Evolutionary conservation across 768 basidiomycete genomes (phyloP), one percentile per base, ranked within the genome.

Genomic region (Phaffia tasmanica): DNA sequence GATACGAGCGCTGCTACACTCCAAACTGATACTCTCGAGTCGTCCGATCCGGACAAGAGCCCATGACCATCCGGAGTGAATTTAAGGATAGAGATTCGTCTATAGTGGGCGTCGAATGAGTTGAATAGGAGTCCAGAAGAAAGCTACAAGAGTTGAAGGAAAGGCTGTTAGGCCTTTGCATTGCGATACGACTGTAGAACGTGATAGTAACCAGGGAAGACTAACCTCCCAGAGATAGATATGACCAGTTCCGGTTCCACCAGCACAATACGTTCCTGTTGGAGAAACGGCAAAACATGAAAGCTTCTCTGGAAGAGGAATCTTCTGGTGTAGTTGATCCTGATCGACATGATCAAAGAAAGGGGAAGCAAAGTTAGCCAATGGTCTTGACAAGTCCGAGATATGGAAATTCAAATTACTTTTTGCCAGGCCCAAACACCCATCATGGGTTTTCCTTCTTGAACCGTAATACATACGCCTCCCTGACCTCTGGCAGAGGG

Each of bases 161-260:
- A 51, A 75, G 25, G 11, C 11, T 42, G 11, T 42, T 11, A 42
- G 35, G 11, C 6, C 11, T 11, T 42, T 42, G 35, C 35, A 42
- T 42, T 11, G 11, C 11, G 11, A 42, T 5, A 42, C 11, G 35
- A 42, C 35, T 42, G 35, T n/a, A 42, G 35, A 42, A 5, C 35
- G 46, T 18, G 7, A 61, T 42, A 25, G 18, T 9, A 27, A 30
- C 4, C 32, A 11, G 25, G 7, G 5, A 6, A 19, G 25, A 61
- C 85, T 72, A 70, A 86, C 92, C 87, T 97, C 93, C 95, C 95
- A 99, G 1, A 99, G 77, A 73, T 93, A 93, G 72, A 98, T 83
- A 62, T 92, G 84, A 35, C 95, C 95, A 72, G 87, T 85, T 4
- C 82, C 76, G 0, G 91, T 93, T 42, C 92, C 95, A 29, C 87